Percentiles rank a stretch among this genome's conserved stretches.
These are phyloP conservation scores for Ophidiomyces ophidiicola DNA, from an alignment of 2,329 filamentous ascomycete species.

Conservation along the genomic window DNA sequence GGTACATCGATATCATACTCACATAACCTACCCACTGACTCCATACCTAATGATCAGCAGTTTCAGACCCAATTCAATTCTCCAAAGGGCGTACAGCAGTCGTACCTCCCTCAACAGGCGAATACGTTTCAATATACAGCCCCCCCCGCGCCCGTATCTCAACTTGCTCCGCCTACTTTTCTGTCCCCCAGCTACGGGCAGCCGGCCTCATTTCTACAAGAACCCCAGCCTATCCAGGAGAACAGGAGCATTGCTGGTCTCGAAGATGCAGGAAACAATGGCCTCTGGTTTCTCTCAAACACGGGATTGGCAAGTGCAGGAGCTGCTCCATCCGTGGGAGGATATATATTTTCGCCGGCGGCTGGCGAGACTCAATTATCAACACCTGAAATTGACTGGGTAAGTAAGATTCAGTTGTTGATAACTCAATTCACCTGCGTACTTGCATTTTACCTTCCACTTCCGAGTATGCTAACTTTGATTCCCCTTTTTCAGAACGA, in stretches of 20 bases:
- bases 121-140: too few relatives aligned
- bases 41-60: too few relatives aligned
- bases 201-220: neutral
- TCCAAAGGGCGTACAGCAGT: too few relatives aligned
- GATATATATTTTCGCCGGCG: neutral
- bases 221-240: neutral
- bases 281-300: conserved; percentile 16
- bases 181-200: too few relatives aligned
- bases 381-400: conserved; percentile 53
- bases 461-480: neutral
- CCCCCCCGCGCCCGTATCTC: too few relatives aligned
- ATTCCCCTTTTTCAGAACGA: conserved; percentile 19
- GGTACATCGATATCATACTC: too few relatives aligned
- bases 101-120: too few relatives aligned
- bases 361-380: conserved; percentile 19
- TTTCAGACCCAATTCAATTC: too few relatives aligned
- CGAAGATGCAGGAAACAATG: conserved; percentile 14
- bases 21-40: too few relatives aligned
- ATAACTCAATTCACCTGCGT: neutral
- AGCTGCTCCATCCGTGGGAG: conserved; percentile 12
- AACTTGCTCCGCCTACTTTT: too few relatives aligned
- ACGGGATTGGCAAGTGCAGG: conserved; percentile 12
- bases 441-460: neutral
- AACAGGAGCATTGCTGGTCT: conserved; percentile 3
- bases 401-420: conserved; percentile 32